Conservation (phyloP, 75 land plant species). For the Selaginella tamariscina region DNA sequence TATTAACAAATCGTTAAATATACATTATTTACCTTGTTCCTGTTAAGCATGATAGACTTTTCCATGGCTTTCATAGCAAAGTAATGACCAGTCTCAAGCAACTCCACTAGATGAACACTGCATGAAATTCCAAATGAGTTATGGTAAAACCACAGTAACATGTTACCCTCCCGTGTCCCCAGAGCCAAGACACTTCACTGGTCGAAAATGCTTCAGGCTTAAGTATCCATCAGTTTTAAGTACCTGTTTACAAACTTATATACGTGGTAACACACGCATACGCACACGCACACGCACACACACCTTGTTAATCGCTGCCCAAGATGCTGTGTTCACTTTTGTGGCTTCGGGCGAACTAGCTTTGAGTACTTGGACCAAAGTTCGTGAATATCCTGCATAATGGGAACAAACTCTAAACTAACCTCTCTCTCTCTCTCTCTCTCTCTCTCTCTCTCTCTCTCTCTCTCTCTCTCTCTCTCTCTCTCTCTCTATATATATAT, state of each 20-base stretch:
- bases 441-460: too few relatives aligned
- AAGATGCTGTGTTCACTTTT: slow-evolving; percentile 45
- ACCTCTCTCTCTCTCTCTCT: too few relatives aligned
- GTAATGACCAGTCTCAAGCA: slow-evolving; percentile 47
- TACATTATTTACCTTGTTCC: slow-evolving; percentile 59
- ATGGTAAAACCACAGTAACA: neutral
- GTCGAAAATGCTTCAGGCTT: slow-evolving; percentile 70
- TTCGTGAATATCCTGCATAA: slow-evolving; percentile 27
- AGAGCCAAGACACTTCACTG: slow-evolving; percentile 75
- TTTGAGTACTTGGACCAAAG: slow-evolving; percentile 65
- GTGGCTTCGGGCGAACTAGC: slow-evolving; percentile 65
- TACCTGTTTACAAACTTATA: slow-evolving; percentile 29
- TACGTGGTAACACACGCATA: too few relatives aligned
- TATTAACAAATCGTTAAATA: too few relatives aligned
- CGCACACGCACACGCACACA: too few relatives aligned
- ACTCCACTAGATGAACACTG: slow-evolving; percentile 93
- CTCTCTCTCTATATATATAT: too few relatives aligned
- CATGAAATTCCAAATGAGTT: slow-evolving; percentile 8
- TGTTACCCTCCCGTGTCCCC: slow-evolving; percentile 94
- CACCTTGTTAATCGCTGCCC: slow-evolving; percentile 72
- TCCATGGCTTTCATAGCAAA: slow-evolving; percentile 99
- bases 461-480: too few relatives aligned
- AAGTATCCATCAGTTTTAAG: slow-evolving; percentile 44
- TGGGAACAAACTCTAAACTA: too few relatives aligned
- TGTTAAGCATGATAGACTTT: slow-evolving; percentile 65